Percentiles rank a stretch among this genome's conserved stretches.
Evolutionary conservation across 495 filamentous ascomycete genomes (phyloP).

Genomic region (Neurospora sp.): DNA sequence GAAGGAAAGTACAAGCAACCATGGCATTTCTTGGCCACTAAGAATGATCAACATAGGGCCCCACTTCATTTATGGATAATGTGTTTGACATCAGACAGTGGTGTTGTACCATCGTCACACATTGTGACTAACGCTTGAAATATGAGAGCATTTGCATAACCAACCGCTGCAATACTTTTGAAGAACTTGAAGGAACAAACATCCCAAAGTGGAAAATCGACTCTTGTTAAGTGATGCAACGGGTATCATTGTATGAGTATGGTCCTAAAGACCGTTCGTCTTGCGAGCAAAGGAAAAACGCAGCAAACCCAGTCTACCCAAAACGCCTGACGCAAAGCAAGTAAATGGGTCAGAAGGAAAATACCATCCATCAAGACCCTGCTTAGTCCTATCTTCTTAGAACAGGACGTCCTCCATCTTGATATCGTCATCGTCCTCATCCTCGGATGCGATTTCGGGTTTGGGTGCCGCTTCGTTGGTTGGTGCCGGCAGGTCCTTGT

Average conservation of each 20-base stretch:
- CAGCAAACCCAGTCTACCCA: background rate
- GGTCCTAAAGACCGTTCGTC: background rate
- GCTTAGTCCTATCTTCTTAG: background rate
- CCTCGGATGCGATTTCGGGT: conserved; percentile 42
- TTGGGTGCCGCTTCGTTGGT: conserved; percentile 27
- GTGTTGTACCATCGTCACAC: background rate
- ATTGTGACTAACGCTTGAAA: background rate
- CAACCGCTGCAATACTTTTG: background rate
- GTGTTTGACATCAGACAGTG: background rate
- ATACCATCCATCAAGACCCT: background rate
- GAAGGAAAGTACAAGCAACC: background rate
- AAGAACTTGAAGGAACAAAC: background rate
- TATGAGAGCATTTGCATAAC: background rate
- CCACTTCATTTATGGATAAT: background rate
- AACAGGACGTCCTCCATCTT: conserved; percentile 66
- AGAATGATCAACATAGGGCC: background rate
- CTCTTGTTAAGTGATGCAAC: conserved; percentile 2
- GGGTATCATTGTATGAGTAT: conserved; percentile 13
- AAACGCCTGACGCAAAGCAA: conserved; percentile 8
- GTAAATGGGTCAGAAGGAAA: background rate
- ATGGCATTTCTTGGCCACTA: background rate
- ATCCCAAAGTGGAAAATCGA: background rate
- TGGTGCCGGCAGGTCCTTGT: conserved; percentile 38
- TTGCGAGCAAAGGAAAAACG: background rate
- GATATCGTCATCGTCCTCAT: conserved; percentile 56